phyloP scores from a whole-genome alignment of 2,329 filamentous ascomycete species.

The Fusarium bactridioides region DNA sequence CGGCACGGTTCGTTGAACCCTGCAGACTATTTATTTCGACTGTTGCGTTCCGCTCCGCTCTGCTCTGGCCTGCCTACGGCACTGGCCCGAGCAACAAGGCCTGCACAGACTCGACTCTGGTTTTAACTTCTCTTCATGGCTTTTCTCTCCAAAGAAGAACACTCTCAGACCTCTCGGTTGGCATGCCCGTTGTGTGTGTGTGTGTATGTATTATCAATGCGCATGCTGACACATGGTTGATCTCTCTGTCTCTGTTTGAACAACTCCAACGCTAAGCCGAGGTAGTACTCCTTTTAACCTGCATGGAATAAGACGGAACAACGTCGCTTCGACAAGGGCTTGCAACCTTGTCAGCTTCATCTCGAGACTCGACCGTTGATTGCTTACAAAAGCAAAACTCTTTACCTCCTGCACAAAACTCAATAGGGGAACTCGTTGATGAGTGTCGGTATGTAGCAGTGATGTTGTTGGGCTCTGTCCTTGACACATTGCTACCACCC shows the following conservation, averaged over 20 bases:
- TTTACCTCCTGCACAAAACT: conserved; percentile 3
- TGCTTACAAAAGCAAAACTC: conserved; percentile 18
- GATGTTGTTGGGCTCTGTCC: not conserved
- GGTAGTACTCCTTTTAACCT: not conserved
- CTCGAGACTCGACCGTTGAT: not conserved
- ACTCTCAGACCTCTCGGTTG: not conserved
- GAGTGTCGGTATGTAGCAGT: not conserved
- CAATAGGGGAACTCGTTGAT: not conserved
- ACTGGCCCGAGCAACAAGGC: not conserved
- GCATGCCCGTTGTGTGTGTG: not conserved
- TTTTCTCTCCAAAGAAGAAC: not conserved
- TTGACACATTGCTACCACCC: not conserved
- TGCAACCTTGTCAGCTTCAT: conserved; percentile 27
- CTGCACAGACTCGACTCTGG: not conserved
- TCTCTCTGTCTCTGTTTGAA: not conserved
- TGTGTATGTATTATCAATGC: not conserved
- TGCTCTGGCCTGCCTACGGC: not conserved
- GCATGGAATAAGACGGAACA: conserved; percentile 10
- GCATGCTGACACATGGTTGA: conserved; percentile 15
- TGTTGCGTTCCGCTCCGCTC: not conserved
- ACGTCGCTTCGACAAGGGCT: conserved; percentile 10
- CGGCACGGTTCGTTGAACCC: conserved; percentile 19
- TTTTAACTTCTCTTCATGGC: not conserved
- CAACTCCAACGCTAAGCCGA: conserved; percentile 2
- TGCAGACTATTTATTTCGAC: not conserved